Evolutionary conservation across 345 rosid genomes (phyloP).

Genomic region (Moringa oleifera): DNA sequence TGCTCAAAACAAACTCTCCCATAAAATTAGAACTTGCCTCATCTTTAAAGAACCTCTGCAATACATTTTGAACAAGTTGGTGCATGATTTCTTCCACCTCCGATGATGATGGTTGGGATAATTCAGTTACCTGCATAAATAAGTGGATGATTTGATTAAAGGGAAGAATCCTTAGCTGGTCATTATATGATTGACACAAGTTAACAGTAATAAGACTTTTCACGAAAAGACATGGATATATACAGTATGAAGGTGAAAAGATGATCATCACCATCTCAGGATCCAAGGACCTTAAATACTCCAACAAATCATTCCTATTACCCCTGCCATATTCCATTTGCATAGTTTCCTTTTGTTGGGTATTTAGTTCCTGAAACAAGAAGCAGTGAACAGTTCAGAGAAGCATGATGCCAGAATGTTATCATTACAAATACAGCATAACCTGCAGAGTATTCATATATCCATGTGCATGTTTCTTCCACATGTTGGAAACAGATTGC

Average conservation of each 20-base stretch:
- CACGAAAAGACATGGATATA: not conserved
- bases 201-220: not conserved
- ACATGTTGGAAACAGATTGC: not conserved
- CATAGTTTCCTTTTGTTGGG: conserved; percentile 47
- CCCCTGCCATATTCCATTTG: conserved; percentile 48
- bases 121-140: conserved; percentile 67
- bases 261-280: conserved; percentile 48
- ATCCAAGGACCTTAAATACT: conserved; percentile 82
- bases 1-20: conserved; percentile 27
- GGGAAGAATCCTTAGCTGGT: too few relatives aligned
- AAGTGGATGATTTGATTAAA: too few relatives aligned
- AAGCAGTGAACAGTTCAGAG: conserved; percentile 10
- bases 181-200: conserved; percentile 5
- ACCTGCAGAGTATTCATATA: not conserved
- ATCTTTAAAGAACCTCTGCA: conserved; percentile 47
- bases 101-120: conserved; percentile 77
- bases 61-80: conserved; percentile 66
- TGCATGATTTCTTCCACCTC: conserved; percentile 85
- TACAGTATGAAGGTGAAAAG: not conserved
- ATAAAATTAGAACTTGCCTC: conserved; percentile 26
- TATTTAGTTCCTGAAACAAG: conserved; percentile 57
- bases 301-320: conserved; percentile 65
- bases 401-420: not conserved
- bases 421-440: too few relatives aligned
- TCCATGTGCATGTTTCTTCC: not conserved